Evolutionary conservation across 2,329 filamentous ascomycete species (phyloP), one percentile per base, ranked within the genome.

Genomic region (Arthrobotrys musiformis): DNA sequence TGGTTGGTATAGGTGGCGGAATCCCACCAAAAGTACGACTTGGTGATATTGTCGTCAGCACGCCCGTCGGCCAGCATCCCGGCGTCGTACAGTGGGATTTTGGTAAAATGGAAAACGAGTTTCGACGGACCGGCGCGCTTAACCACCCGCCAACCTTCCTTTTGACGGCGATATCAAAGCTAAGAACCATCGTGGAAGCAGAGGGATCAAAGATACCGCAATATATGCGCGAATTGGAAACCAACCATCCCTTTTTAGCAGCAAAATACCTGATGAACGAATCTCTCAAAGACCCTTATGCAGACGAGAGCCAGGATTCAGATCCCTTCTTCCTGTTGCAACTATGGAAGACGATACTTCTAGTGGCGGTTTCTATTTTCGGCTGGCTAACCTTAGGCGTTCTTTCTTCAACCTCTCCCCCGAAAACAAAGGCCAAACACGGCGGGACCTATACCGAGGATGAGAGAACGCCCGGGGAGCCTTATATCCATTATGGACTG

Each of bases 11-110:
- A 2, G 67, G 67, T 0, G 44, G 67, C 2, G 67, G 67, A 6
- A 13, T 63, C 22, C 67, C 66, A n/a, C 28, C 63, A 0, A 58
- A 46, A 24, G 50, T 68, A 26, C 33, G 63, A 9, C 63, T 68
- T 37, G 64, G 50, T 6, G 52, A 69, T 40, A 17, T 69, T 6
- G 64, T 69, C 9, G 64, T 69, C 19, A 60, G 64, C 24, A 35
- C 8, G 8, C 64, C 64, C 2, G 13, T 9, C 1, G 52, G 19
- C 15, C 15, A 40, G 19, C 26, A 46, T 24, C 52, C 64, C n/a
- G 64, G 64, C 9, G 64, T 69, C 5, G 54, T 69, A 2, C 52
- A 61, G 35, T 69, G 54, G 50, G 64, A 69, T 30, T 24, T 60
- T n/a, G 50, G 52, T 2, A 61, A 46, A 40, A 17, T n/a, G 11